Evolutionary conservation across 495 filamentous ascomycete genomes (phyloP).

Genomic region (Tuber melanosporum): DNA sequence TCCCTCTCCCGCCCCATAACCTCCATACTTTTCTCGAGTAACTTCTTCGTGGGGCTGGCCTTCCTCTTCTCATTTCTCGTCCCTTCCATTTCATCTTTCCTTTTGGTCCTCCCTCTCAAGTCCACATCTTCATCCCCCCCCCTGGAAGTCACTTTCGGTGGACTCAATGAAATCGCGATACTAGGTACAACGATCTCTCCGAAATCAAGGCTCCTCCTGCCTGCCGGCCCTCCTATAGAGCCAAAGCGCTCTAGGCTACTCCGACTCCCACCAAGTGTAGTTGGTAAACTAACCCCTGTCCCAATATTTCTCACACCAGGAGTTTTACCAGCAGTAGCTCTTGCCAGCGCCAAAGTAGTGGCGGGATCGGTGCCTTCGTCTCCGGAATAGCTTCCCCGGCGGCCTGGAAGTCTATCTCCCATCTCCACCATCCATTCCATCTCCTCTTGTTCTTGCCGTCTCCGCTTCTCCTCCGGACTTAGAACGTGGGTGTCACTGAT

Average conservation of each 20-base stretch:
- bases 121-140: slow-evolving; percentile 31
- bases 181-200: slow-evolving; percentile 37
- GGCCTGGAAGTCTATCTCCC: slow-evolving; percentile 21
- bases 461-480: slow-evolving; percentile 30
- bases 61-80: slow-evolving; percentile 22
- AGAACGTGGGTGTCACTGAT: slow-evolving; percentile 26
- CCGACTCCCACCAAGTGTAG: slow-evolving; percentile 24
- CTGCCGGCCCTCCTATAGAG: neutral
- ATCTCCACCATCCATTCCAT: slow-evolving; percentile 38
- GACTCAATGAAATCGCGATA: slow-evolving; percentile 40
- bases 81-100: slow-evolving; percentile 14
- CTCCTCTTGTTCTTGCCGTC: slow-evolving; percentile 35
- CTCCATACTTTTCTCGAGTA: slow-evolving; percentile 33
- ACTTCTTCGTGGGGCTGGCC: slow-evolving; percentile 34
- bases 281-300: slow-evolving; percentile 24
- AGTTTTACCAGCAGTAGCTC: slow-evolving; percentile 4
- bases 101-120: slow-evolving; percentile 21
- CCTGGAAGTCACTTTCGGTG: slow-evolving; percentile 23
- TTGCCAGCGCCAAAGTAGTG: slow-evolving; percentile 16
- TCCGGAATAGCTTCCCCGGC: slow-evolving; percentile 19
- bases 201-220: slow-evolving; percentile 25
- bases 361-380: slow-evolving; percentile 34
- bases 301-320: neutral
- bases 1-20: slow-evolving; percentile 23
- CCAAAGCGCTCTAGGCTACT: slow-evolving; percentile 27